Evolutionary conservation across 179 eudicot species (phyloP), one percentile per base, ranked within the genome.

Genomic region (Silene noctiflora): DNA sequence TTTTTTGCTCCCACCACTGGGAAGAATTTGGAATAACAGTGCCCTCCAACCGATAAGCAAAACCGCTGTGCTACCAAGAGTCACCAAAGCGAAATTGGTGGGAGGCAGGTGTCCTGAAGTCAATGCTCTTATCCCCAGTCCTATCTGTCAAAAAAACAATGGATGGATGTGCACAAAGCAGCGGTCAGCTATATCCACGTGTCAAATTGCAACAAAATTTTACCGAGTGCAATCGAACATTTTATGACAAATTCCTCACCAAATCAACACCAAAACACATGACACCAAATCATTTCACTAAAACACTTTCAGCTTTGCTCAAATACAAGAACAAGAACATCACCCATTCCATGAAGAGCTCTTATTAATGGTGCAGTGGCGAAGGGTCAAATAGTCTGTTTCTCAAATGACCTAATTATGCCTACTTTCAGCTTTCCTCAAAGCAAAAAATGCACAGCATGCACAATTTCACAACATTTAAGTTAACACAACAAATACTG

Each of bases 31-130:
- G 80, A 80, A 91, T 77, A 92, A 66, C 8, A 94, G 75, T n/a
- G 94, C 76, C 82, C 98, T 85, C 92, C 98, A 94, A 77, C 98
- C 98, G 75, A 94, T 77, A 10, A 94, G 90, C 67, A 94, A 76
- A 53, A 94, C 82, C 56, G 90, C 95, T 24, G 98, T 92, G 81
- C 92, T 94, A 63, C 98, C 98, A 86, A 94, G 84, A 24, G 96
- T 87, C 10, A 92, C 94, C 76, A 87, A 75, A 20, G 88, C 81
- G 53, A 94, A 94, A 80, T 73, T 86, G 68, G 84, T 76, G 3
- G 91, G 92, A 66, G 96, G 98, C 58, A 87, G 71, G 73, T 88
- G 97, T 35, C 96, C 94, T 12, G 86, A 71, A 21, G 87, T 78
- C 60, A 72, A 39, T 22, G 89, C 86, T 68, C 98, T 87, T 79